Evolutionary conservation across 1,284 basidiomycete species (phyloP).

Genomic region (Fomitopsis pinicola): DNA sequence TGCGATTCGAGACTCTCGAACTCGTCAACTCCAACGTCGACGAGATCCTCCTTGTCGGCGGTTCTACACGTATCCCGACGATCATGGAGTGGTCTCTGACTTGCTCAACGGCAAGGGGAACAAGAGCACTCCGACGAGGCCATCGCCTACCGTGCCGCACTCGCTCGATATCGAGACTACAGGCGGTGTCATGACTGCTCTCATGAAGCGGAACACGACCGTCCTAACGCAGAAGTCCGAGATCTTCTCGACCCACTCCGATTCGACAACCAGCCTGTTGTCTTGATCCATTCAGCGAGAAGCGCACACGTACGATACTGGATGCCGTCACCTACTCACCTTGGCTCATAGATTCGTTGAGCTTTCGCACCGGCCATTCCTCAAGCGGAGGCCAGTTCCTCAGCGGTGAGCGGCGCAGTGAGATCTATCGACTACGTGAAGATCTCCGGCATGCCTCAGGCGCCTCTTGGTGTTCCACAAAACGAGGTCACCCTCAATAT

Average conservation of each 20-base stretch:
- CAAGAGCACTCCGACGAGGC: constrained; percentile 98
- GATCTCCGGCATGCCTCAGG: constrained; percentile 94
- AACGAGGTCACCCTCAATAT: constrained; percentile 99
- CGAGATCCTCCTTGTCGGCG: constrained; percentile 97
- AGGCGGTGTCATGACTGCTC: constrained; percentile 97
- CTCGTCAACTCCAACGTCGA: constrained; percentile 97
- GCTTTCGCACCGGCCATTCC: too few species aligned
- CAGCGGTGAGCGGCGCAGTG: too few species aligned
- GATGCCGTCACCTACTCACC: too few species aligned
- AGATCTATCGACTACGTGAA: too few species aligned
- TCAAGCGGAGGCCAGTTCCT: constrained; percentile 98
- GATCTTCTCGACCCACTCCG: constrained; percentile 98
- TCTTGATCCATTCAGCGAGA: too few species aligned
- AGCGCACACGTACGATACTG: too few species aligned
- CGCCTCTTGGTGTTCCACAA: constrained; percentile 97
- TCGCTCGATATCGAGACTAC: constrained; percentile 99
- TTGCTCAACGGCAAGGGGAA: constrained; percentile 99
- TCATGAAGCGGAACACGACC: constrained; percentile 98
- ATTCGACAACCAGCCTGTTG: constrained; percentile 99
- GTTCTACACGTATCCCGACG: constrained; percentile 98
- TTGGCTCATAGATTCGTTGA: too few species aligned
- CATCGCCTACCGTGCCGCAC: constrained; percentile 95
- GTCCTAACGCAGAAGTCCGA: constrained; percentile 99
- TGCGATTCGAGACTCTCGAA: constrained; percentile 98
- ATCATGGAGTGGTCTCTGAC: constrained; percentile 97